A percentile compares a stretch with the other conserved stretches of the same genome.
These are phyloP conservation scores for Tricholoma saponaceum DNA, from an alignment of 768 basidiomycete genomes.

Conservation along the genomic window DNA sequence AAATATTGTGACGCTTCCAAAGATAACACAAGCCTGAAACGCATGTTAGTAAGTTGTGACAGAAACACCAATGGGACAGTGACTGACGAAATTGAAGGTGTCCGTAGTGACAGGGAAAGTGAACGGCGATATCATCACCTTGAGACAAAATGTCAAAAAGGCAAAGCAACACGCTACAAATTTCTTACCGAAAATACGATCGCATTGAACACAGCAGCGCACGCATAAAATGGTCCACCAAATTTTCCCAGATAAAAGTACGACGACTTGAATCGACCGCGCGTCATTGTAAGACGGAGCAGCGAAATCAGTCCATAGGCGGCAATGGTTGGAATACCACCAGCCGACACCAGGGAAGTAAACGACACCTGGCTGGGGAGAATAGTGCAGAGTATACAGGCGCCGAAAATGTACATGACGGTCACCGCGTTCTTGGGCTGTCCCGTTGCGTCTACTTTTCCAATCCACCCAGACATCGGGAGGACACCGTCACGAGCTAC, in stretches of 20 bases:
- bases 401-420: constrained; percentile 79
- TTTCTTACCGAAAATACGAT: constrained; percentile 64
- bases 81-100: constrained; percentile 82
- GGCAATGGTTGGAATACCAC: constrained; percentile 82
- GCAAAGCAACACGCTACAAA: constrained; percentile 7
- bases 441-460: constrained; percentile 60
- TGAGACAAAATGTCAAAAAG: constrained; percentile 10
- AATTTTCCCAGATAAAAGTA: constrained; percentile 69
- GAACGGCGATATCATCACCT: constrained; percentile 87
- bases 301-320: constrained; percentile 82
- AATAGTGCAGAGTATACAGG: constrained; percentile 77
- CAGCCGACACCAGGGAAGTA: constrained; percentile 85
- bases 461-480: constrained; percentile 81
- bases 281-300: constrained; percentile 75
- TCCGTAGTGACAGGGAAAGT: constrained; percentile 74
- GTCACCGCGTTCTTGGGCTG: constrained; percentile 86
- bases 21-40: constrained; percentile 68
- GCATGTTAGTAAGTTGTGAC: constrained; percentile 1
- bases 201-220: constrained; percentile 66
- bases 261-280: constrained; percentile 66
- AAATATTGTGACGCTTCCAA: constrained; percentile 74
- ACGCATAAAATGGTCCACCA: constrained; percentile 64
- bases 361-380: constrained; percentile 90
- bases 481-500: constrained; percentile 94
- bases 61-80: background rate